Base-by-base conservation (phyloP, 495 filamentous ascomycete genomes). In the Aspergillus nidulans region DNA sequence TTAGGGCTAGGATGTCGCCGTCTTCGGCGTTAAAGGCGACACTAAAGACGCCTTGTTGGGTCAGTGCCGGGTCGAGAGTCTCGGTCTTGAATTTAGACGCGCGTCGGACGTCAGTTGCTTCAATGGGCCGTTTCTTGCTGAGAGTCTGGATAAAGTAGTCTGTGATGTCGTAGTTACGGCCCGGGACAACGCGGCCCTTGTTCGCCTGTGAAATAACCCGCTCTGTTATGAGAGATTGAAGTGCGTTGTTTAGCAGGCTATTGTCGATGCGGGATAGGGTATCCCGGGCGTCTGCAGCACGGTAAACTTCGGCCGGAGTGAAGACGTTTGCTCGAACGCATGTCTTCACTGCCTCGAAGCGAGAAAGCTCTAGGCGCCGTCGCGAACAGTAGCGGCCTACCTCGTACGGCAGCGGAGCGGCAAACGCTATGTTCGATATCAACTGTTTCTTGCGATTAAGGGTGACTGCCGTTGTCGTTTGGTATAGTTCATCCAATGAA, bases 1-100 rank as follows among this genome's bases (percentile, higher is more conserved):
- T 74, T 41, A 90, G 55, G 6, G 81, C 86, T 61, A 95, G 77
- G 36, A 88, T 81, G 30, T 85, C 79, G 18, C 87, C 88, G 60
- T 94, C 85, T 34, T 72, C 66, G 21, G 69, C 72, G 32, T 62
- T 53, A 49, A 76, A 73, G 16, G 58, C 51, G 7, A 75, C 39
- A 10, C 71, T 64, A 32, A 56, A 55, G 1, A 50, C 23, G 1
- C 65, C 66, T 5, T 70, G 66, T 1, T 60, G 53, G 19, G 69
- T 70, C 58, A 89, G 81, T 7, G 69, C 67, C 2, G 66, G 63
- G 58, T 90, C 86, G 1, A 90, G 73, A 15, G 65, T 60, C 0
- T 70, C 68, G 2, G 62, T 61, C 60, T 90, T 90, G 76, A 81
- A 87, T 13, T 68, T 57, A 1, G 72, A 70, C 0, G 86, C 85